Evolutionary conservation across 345 rosid species (phyloP), one percentile per base, ranked within the genome.

Genomic region (Populus tremula): DNA sequence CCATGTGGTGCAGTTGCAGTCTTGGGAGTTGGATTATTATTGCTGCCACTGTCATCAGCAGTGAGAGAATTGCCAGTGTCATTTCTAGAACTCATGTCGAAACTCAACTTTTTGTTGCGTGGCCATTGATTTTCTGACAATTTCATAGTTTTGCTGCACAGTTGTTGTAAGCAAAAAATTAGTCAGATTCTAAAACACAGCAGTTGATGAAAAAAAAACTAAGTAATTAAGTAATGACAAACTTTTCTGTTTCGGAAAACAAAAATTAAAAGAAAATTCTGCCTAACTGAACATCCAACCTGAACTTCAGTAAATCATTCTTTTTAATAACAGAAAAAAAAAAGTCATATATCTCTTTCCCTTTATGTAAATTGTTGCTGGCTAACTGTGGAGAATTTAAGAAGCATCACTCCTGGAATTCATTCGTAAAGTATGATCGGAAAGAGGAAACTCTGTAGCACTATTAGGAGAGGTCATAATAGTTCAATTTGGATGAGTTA

Each of bases 31-130:
- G 62, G 11, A 39, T 50, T 71, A 67, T 36, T 69, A 29, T 21
- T 47, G 11, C 41, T 38, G 41, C 41, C 41, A 38, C 41, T 38
- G 41, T 38, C 41, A 38, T 8, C 41, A 38, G 65, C 84, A 71
- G 36, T 77, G 74, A 36, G 59, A 70, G 77, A 43, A 59, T 62
- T 82, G 39, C 81, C 84, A 38, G 70, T 71, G 13, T 73, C 81
- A 77, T 84, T 82, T 77, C 84, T 86, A 12, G 89, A 79, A 87
- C 83, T 86, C 94, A 87, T 91, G 54, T 76, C 61, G 13, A 54
- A n/a, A 56, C 1, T 35, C 25, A 25, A 66, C 49, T 20, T 21
- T 45, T 31, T 14, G 47, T 77, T 79, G 54, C 11, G 12, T 53
- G 45, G 10, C 45, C n/a, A 14, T 66, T 18, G 13, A 49, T 47